Evolutionary conservation across 139 green algal species (phyloP).

Genomic region (Chlorella sp.): DNA sequence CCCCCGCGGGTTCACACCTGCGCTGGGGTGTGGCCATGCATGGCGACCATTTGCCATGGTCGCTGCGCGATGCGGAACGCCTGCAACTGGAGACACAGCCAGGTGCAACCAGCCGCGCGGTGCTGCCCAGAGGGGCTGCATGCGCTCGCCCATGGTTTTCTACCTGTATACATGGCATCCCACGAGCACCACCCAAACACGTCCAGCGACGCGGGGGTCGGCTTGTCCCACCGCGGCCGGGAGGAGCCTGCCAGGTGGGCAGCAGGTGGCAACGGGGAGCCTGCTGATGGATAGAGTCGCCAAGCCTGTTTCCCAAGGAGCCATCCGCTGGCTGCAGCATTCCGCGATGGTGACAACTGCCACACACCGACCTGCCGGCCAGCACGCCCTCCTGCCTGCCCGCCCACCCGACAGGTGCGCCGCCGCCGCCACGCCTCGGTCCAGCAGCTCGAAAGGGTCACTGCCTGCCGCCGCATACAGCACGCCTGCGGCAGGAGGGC

Average conservation of each 20-base stretch:
- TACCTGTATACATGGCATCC: slow-evolving; percentile 15
- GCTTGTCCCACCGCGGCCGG: slow-evolving; percentile 64
- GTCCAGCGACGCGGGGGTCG: slow-evolving; percentile 77
- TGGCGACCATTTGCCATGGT: too few relatives aligned
- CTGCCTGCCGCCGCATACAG: slow-evolving; percentile 41
- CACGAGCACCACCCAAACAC: slow-evolving; percentile 93
- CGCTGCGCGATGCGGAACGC: too few relatives aligned
- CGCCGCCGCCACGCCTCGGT: slow-evolving; percentile 67
- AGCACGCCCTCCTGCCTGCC: neutral
- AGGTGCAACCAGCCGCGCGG: too few relatives aligned
- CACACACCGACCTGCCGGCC: too few relatives aligned
- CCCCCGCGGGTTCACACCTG: slow-evolving; percentile 1
- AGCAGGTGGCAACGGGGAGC: neutral
- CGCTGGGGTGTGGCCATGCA: too few relatives aligned
- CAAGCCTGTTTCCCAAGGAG: too few relatives aligned
- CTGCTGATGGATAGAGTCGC: neutral
- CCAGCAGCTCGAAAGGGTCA: slow-evolving; percentile 67
- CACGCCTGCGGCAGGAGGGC: neutral
- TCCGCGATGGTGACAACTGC: neutral
- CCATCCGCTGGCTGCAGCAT: neutral
- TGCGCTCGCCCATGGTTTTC: neutral
- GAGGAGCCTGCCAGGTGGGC: slow-evolving; percentile 46
- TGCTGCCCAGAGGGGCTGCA: too few relatives aligned
- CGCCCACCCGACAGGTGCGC: slow-evolving; percentile 62
- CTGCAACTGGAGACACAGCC: too few relatives aligned